Conservation (phyloP, 371 early-diverging fungal species). For the Rhizopus delemar region DNA sequence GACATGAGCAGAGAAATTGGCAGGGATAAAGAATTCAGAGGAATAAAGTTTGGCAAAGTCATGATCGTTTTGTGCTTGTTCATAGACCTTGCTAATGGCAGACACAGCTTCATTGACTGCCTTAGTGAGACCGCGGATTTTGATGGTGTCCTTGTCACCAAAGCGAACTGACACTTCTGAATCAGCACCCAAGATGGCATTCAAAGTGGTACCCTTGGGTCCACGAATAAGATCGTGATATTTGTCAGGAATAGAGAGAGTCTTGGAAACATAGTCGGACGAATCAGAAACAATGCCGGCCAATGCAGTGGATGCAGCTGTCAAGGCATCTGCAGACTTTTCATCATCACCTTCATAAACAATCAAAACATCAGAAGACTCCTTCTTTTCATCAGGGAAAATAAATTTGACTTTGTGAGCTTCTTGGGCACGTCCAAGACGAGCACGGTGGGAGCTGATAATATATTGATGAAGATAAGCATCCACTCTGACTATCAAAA, state of each 20-base stretch:
- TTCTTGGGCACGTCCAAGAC: slow-evolving; percentile 68
- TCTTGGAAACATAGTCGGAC: slow-evolving; percentile 69
- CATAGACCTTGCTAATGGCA: slow-evolving; percentile 65
- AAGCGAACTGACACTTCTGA: slow-evolving; percentile 72
- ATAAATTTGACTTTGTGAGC: slow-evolving; percentile 70
- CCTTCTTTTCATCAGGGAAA: slow-evolving; percentile 68
- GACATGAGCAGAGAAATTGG: slow-evolving; percentile 72
- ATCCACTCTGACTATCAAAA: slow-evolving; percentile 75
- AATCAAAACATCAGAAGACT: slow-evolving; percentile 65
- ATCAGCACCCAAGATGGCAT: slow-evolving; percentile 58
- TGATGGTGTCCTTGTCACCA: slow-evolving; percentile 62
- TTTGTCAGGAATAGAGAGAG: slow-evolving; percentile 65
- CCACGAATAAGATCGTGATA: slow-evolving; percentile 82
- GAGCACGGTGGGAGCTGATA: slow-evolving; percentile 77
- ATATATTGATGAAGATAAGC: slow-evolving; percentile 80
- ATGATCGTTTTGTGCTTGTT: slow-evolving; percentile 71
- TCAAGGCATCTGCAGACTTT: slow-evolving; percentile 53
- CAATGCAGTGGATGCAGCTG: slow-evolving; percentile 67
- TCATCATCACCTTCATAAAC: slow-evolving; percentile 71
- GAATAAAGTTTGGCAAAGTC: slow-evolving; percentile 69
- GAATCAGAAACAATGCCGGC: slow-evolving; percentile 60
- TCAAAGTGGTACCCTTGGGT: slow-evolving; percentile 72
- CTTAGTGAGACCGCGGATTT: slow-evolving; percentile 78
- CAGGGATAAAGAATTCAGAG: slow-evolving; percentile 70
- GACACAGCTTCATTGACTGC: slow-evolving; percentile 72